phyloP scores from a whole-genome alignment of 257 asterid genomes.

The Fraxinus pennsylvanica region DNA sequence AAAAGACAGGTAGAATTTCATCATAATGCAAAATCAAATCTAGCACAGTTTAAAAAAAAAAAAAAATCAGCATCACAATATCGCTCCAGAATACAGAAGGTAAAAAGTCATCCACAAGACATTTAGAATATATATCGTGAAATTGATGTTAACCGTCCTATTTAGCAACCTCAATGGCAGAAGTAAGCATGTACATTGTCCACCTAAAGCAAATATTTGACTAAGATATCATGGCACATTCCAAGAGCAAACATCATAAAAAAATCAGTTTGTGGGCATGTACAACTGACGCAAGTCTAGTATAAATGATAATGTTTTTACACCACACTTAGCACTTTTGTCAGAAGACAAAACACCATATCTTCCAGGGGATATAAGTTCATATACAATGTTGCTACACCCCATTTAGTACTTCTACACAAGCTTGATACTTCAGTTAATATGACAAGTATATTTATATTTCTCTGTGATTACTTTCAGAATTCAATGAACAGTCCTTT shows the following conservation, averaged over 20 bases:
- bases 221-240: neutral
- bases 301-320: neutral
- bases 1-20: constrained; percentile 18
- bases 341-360: neutral
- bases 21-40: constrained; percentile 13
- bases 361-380: neutral
- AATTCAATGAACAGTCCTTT: too few relatives aligned
- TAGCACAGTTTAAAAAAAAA: constrained; percentile 12
- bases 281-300: constrained; percentile 1
- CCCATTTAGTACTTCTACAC: neutral
- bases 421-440: constrained; percentile 10
- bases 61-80: constrained; percentile 2
- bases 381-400: neutral
- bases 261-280: neutral
- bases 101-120: neutral
- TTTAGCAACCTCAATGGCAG: constrained; percentile 4
- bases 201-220: neutral
- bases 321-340: neutral
- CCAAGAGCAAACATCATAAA: constrained; percentile 1
- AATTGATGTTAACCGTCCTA: neutral
- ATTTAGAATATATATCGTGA: neutral
- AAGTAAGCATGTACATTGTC: neutral
- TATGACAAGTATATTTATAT: neutral
- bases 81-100: constrained; percentile 7
- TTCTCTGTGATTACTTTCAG: too few relatives aligned